Conservation (phyloP, 257 asterid species). For the Henckelia pumila region DNA sequence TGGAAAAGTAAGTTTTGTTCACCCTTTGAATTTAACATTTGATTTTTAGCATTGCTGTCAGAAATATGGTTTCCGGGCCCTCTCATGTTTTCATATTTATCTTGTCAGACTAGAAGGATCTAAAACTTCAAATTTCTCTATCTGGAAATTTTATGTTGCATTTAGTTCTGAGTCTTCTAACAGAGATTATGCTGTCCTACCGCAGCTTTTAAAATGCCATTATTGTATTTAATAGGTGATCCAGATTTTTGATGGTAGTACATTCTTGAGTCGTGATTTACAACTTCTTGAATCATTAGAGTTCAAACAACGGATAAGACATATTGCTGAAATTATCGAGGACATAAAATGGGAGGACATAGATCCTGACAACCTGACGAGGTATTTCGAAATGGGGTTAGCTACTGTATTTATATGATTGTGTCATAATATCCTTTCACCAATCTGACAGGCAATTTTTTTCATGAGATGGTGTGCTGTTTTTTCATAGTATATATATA, state of each 20-base stretch:
- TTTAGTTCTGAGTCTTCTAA: constrained; percentile 22
- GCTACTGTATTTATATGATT: constrained; percentile 10
- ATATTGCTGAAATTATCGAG: constrained; percentile 78
- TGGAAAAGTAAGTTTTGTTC: constrained; percentile 80
- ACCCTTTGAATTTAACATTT: constrained; percentile 14
- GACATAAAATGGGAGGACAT: constrained; percentile 78
- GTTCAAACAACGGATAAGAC: constrained; percentile 85
- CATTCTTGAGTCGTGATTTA: constrained; percentile 86
- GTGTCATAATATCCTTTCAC: constrained; percentile 1
- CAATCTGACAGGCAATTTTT: constrained; percentile 1
- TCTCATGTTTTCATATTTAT: background rate
- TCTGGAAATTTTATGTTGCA: constrained; percentile 15
- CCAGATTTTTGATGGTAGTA: constrained; percentile 46
- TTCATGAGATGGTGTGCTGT: constrained; percentile 9
- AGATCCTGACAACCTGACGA: constrained; percentile 86
- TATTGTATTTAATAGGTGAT: constrained; percentile 57
- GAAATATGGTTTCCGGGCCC: constrained; percentile 2
- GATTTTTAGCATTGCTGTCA: constrained; percentile 9
- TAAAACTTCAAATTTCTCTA: constrained; percentile 5
- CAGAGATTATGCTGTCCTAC: constrained; percentile 14
- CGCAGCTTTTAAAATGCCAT: constrained; percentile 15
- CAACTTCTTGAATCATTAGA: constrained; percentile 91
- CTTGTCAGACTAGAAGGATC: background rate
- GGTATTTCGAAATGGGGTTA: constrained; percentile 41
- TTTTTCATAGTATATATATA: background rate